These are phyloP conservation scores for Neonothopanus nambi DNA, from an alignment of 1,284 basidiomycete species.

Conservation along the genomic window DNA sequence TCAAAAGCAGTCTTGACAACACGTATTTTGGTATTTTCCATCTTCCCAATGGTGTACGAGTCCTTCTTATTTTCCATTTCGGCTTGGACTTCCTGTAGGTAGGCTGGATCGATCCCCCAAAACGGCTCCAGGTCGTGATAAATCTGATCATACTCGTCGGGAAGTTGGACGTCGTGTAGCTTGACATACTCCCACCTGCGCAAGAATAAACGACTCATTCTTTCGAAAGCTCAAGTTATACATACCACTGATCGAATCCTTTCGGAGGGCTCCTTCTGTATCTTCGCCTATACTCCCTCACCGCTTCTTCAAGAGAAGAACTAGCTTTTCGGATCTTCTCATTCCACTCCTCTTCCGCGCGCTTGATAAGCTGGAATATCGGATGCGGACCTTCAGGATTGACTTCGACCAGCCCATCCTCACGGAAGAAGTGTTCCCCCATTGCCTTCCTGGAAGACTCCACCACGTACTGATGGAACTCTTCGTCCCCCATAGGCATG, in stretches of 20 bases:
- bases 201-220: neutral
- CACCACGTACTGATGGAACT: conserved; percentile 1
- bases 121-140: conserved; percentile 50
- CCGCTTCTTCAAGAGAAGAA: conserved; percentile 52
- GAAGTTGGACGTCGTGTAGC: conserved; percentile 52
- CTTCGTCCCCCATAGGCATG: neutral
- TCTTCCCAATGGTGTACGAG: conserved; percentile 42
- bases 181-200: conserved; percentile 60
- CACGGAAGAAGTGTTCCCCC: conserved; percentile 21
- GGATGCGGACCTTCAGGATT: conserved; percentile 46
- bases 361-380: conserved; percentile 54
- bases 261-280: conserved; percentile 48
- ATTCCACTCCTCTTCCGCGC: conserved; percentile 53
- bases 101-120: conserved; percentile 48
- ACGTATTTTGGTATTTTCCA: conserved; percentile 24
- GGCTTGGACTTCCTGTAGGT: conserved; percentile 35
- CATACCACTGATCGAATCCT: conserved; percentile 57
- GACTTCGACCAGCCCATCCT: conserved; percentile 39
- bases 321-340: conserved; percentile 54
- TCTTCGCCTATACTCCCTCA: conserved; percentile 53
- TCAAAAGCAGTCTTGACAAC: conserved; percentile 32
- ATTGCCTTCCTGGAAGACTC: neutral
- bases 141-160: conserved; percentile 57
- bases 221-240: neutral
- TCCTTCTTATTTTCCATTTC: conserved; percentile 36